A percentile compares a stretch with the other conserved stretches of the same genome.
Conservation (phyloP, 2,329 filamentous ascomycete species). For the Neonectria neomacrospora region DNA sequence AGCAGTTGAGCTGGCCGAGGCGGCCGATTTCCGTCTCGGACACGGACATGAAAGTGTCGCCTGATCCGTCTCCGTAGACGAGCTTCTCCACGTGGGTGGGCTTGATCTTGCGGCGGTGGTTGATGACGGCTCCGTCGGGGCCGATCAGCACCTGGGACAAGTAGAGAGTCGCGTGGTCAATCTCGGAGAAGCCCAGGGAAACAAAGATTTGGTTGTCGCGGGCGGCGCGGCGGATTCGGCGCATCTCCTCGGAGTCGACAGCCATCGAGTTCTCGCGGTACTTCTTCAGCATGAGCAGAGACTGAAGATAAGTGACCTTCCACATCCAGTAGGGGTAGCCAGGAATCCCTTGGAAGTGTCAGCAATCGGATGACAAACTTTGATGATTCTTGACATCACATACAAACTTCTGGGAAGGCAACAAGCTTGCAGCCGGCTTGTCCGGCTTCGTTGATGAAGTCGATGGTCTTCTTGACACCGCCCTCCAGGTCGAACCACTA, state of each 20-base stretch:
- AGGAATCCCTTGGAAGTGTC: conserved; percentile 53
- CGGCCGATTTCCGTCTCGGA: conserved; percentile 61
- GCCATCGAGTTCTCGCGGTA: conserved; percentile 53
- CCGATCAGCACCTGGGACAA: conserved; percentile 64
- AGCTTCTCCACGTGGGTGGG: conserved; percentile 60
- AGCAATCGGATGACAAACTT: neutral
- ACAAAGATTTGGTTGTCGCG: conserved; percentile 57
- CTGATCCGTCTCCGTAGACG: conserved; percentile 66
- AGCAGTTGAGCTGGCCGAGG: conserved; percentile 66
- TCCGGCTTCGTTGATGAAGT: conserved; percentile 66
- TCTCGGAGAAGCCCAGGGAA: conserved; percentile 62
- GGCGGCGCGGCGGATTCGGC: conserved; percentile 53
- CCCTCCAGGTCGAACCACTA: conserved; percentile 61
- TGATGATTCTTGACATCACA: neutral
- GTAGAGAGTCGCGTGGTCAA: conserved; percentile 57
- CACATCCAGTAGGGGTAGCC: conserved; percentile 62
- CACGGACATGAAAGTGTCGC: conserved; percentile 62
- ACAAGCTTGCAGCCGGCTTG: conserved; percentile 64
- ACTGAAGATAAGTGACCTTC: conserved; percentile 47
- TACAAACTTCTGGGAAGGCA: conserved; percentile 62
- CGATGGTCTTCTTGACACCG: conserved; percentile 66
- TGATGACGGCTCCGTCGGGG: conserved; percentile 56
- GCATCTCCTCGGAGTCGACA: conserved; percentile 56
- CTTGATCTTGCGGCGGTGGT: conserved; percentile 63
- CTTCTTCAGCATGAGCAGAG: conserved; percentile 47